Base-by-base conservation (phyloP, 2,329 filamentous ascomycete genomes). In the Xylariaceae sp. region DNA sequence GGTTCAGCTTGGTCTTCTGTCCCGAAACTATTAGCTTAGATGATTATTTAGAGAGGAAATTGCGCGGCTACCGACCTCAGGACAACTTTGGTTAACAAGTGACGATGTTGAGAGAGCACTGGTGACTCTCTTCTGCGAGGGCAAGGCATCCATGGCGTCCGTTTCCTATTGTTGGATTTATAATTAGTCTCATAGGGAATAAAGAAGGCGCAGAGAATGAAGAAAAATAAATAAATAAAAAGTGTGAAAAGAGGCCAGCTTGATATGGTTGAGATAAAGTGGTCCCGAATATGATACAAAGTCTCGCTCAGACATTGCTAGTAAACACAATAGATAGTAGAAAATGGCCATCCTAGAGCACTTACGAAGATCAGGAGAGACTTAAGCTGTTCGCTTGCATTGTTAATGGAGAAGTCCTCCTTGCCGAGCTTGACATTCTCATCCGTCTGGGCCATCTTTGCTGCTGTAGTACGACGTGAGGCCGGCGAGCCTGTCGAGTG, bases 101-200 rank as follows among this genome's bases (percentile, higher is more conserved):
- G 80, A 83, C 47, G 77, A 80, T 4, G 80, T 76, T 31, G 75
- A 68, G 59, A 84, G 71, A 40, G 74, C 73, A 39, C 73, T 69
- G 32, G 77, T 68, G n/a, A 70, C 67, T 61, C 76, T 78, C 65
- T 77, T 77, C 59, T 63, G 60, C 51, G 63, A 61, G 19, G 60
- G 50, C 30, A 56, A 19, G 19, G 34, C 54, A 54, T 66, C 62
- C 30, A 59, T 54, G 19, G 34, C 54, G 53, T 66, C 62, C 30
- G 60, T 54, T 27, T 65, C 65, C 65, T 69, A 44, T 42, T 56
- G 7, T 45, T 12, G 57, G 50, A 30, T 19, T 11, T 39, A 26
- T 19, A 4, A 51, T 56, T 37, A 48, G 57, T 48, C 41, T 42
- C n/a, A 47, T 30, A 11, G 29, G 8, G 32, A 5, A 8, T 31